These are phyloP conservation scores for Neoscytalidium dimidiatum DNA, from an alignment of 2,329 filamentous ascomycete species.

Conservation along the genomic window DNA sequence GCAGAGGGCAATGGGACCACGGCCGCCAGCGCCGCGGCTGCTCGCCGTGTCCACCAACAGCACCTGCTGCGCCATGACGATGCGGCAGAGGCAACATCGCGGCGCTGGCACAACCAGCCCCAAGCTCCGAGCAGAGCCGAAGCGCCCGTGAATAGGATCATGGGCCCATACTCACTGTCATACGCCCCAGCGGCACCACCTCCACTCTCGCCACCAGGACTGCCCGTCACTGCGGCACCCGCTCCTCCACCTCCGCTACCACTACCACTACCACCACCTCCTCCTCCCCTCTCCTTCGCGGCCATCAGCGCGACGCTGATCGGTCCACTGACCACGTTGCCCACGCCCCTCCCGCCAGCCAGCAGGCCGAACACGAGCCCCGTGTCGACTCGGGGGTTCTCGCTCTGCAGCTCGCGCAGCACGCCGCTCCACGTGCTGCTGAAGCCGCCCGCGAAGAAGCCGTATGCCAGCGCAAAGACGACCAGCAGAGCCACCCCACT, in stretches of 20 bases:
- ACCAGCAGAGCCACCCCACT: constrained; percentile 38
- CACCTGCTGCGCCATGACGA: constrained; percentile 5
- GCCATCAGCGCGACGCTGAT: constrained; percentile 47
- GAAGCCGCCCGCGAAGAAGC: constrained; percentile 43
- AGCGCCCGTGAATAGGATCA: constrained; percentile 40
- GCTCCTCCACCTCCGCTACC: neutral
- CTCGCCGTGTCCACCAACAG: too few species aligned
- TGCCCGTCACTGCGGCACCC: neutral
- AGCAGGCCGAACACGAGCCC: constrained; percentile 50
- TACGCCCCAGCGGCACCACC: constrained; percentile 30
- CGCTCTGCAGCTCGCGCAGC: constrained; percentile 3
- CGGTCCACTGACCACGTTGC: constrained; percentile 52
- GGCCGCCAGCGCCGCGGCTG: neutral
- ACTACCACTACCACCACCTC: neutral
- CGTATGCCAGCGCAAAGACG: constrained; percentile 46
- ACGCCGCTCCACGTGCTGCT: constrained; percentile 44
- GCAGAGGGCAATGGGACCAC: too few species aligned
- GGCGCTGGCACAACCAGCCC: constrained; percentile 13
- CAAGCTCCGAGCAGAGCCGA: constrained; percentile 26
- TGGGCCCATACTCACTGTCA: constrained; percentile 37
- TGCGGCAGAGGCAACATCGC: neutral
- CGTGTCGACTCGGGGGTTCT: constrained; percentile 34
- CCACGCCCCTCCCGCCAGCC: constrained; percentile 50
- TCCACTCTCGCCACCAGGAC: constrained; percentile 20
- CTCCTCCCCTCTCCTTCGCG: constrained; percentile 22